phyloP scores from a whole-genome alignment of 441 rosid genomes.

The Populus hybrid region DNA sequence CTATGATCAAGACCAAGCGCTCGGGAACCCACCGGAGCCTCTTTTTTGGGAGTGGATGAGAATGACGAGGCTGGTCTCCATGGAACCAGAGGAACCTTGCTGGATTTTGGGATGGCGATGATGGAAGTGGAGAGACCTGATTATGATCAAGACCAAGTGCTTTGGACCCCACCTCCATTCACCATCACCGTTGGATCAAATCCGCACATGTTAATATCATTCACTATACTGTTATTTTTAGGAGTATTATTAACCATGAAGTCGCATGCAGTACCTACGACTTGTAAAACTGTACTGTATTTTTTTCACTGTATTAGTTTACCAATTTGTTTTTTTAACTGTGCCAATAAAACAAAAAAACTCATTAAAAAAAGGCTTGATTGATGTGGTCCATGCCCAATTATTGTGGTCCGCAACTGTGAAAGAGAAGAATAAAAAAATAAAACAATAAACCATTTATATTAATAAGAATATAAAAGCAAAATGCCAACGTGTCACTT shows the following conservation, averaged over 20 bases:
- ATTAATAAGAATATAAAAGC: not conserved
- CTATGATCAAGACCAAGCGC: not conserved
- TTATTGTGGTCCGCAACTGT: not conserved
- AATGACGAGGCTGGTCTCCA: slow-evolving; percentile 23
- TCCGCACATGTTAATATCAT: no score
- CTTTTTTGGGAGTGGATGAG: not conserved
- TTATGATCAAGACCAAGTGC: not conserved
- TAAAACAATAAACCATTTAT: not conserved
- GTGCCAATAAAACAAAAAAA: no score
- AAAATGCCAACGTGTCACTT: not conserved
- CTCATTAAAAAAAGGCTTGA: slow-evolving; percentile 2
- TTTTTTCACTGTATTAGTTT: no score
- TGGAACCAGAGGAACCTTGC: not conserved
- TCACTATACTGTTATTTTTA: no score
- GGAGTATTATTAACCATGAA: no score
- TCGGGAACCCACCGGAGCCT: slow-evolving; percentile 22
- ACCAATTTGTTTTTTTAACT: no score
- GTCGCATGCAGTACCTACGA: no score
- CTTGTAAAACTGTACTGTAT: no score
- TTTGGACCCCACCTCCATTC: no score
- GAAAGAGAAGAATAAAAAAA: not conserved
- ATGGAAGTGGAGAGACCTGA: slow-evolving; percentile 29
- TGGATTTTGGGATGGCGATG: slow-evolving; percentile 22
- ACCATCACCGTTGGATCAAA: no score
- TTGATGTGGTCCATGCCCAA: slow-evolving; percentile 16